Base-by-base conservation (phyloP, 176 grass and related monocot species). In the Lolium multiflorum region DNA sequence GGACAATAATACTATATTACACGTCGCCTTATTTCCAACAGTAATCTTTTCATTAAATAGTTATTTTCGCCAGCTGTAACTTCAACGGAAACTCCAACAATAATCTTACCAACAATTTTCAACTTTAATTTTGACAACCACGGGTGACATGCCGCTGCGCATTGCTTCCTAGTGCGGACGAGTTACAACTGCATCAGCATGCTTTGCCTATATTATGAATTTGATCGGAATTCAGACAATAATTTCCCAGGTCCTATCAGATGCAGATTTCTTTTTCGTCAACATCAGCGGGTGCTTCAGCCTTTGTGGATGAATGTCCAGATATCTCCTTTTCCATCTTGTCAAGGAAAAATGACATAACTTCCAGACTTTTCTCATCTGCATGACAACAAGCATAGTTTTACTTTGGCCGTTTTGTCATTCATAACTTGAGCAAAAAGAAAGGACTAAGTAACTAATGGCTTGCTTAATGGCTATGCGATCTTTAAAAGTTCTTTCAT, bases 291-390 rank as follows among this genome's bases (percentile, higher is more conserved):
- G 56, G 5, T 52, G 80, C 37, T 67, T 86, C 72, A 38, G 85
- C 74, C 79, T 80, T 50, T 0, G 63, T 18, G 43, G 64, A 62
- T 81, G 83, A 28, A 55, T 68, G 43, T 21, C 81, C 60, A 28
- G 18, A 16, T 13, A 79, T 41, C 26, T 79, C 89, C 56, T 63
- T 79, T 61, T 92, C 93, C 9, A 92, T 90, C 90, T 92, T 92
- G 31, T 88, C 87, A n/a, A 90, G 90, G 64, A 94, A 94, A 62
- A 58, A 7, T 4, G 76, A 83, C 90, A 90, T 90, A 24, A 76
- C 79, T 66, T 77, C 68, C 52, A 88, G 60, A 38, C 88, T 92
- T 74, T 66, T 77, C 31, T 92, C 87, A 73, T 94, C 93, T 94
- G 93, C 78, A 71, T 39, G 75, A 47, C 43, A 77, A 63, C 1